A percentile compares a stretch with the other conserved stretches of the same genome.
Evolutionary conservation across 345 rosid species (phyloP).

Genomic region (Rubroshorea leprosula): DNA sequence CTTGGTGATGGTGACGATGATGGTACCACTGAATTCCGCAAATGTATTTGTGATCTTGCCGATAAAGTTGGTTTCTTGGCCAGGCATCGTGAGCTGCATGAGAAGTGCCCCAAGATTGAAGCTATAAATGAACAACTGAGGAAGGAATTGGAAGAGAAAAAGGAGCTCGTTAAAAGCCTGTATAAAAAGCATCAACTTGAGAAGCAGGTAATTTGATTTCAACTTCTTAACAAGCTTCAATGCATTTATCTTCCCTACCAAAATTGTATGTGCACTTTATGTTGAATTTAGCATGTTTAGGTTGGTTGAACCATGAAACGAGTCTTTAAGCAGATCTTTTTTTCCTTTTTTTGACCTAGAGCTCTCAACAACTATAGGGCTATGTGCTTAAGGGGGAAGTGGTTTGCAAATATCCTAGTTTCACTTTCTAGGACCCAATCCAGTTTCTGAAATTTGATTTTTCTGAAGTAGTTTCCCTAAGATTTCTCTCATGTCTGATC

Average conservation of each 20-base stretch:
- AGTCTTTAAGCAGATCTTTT: background rate
- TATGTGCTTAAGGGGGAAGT: background rate
- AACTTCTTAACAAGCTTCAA: background rate
- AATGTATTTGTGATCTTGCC: constrained; percentile 65
- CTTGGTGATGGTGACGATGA: constrained; percentile 68
- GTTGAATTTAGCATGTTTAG: background rate
- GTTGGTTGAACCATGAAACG: background rate
- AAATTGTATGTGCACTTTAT: background rate
- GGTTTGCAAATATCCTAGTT: background rate
- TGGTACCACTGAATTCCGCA: constrained; percentile 59
- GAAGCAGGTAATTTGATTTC: constrained; percentile 67
- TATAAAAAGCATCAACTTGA: constrained; percentile 84
- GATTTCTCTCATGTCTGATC: too few species aligned
- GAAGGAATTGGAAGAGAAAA: constrained; percentile 79
- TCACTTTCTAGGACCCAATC: background rate
- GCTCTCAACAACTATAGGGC: background rate
- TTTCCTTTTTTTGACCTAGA: background rate
- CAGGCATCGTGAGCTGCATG: constrained; percentile 65
- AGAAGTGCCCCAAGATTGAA: constrained; percentile 63
- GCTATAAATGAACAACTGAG: constrained; percentile 60
- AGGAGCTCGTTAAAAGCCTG: constrained; percentile 68
- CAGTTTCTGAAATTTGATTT: background rate
- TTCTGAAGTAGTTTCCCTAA: too few species aligned
- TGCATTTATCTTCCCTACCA: background rate
- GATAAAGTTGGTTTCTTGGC: constrained; percentile 79